Evolutionary conservation across 768 basidiomycete genomes (phyloP), one percentile per base, ranked within the genome.

Genomic region (Lentinula boryana): DNA sequence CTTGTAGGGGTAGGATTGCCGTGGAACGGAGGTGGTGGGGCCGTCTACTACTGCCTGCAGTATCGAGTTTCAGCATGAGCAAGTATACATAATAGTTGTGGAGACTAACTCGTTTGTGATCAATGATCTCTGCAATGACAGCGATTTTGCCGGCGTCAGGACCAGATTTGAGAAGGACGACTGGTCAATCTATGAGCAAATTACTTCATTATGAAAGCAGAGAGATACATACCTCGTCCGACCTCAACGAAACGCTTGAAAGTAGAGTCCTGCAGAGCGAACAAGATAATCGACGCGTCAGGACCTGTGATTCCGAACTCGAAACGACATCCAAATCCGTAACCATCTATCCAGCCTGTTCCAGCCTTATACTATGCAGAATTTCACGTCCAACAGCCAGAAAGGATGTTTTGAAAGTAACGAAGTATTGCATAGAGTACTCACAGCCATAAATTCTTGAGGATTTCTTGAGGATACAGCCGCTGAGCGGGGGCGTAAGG

Each of bases 161-260:
- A 60, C 96, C 96, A 61, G 87, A 75, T 74, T 90, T 91, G 79
- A 98, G 83, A 78, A 98, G 93, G 74, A 98, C 93, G 64, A 98
- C 94, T 89, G 64, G 40, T 48, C 36, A n/a, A 21, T 51, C 5
- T 4, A 53, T 58, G 51, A 65, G 63, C 23, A 58, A 58, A 58
- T 32, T 16, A 48, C 50, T 18, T 51, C 56, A 41, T 5, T 38
- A 23, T 32, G 54, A 56, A 10, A 21, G 15, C 12, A 9, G 13
- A 33, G 23, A 38, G 21, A 27, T 21, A 33, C 82, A 63, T 68
- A 93, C 91, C 91, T 71, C 96, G 92, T 72, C 96, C 96, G 74
- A 98, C 94, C 86, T 99, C 91, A 71, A 98, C 95, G 78, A 96
- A 98, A 64, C 93, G 92, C 78, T 89, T 88, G 84, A 98, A 98